A percentile compares a stretch with the other conserved stretches of the same genome.
Evolutionary conservation across 495 filamentous ascomycete genomes (phyloP).

Genomic region (Aspergillus carlsbadensis): DNA sequence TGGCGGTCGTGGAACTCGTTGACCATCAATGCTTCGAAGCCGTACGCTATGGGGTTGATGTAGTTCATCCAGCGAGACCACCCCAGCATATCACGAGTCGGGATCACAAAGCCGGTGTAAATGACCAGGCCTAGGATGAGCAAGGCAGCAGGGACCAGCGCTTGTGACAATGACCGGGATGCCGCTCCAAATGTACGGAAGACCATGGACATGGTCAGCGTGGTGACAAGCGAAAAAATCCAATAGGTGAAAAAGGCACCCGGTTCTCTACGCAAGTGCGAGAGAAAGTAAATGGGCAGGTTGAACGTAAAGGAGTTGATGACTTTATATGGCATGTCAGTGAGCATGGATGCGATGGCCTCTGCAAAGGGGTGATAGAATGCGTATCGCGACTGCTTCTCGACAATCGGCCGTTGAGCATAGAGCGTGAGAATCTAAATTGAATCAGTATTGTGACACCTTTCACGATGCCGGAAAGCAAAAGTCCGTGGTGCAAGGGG

Average conservation of each 20-base stretch:
- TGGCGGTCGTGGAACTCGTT: slow-evolving; percentile 60
- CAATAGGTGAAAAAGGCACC: slow-evolving; percentile 52
- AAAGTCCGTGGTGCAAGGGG: too few relatives aligned
- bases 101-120: slow-evolving; percentile 52
- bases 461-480: too few relatives aligned
- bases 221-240: slow-evolving; percentile 44
- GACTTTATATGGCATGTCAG: slow-evolving; percentile 53
- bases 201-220: slow-evolving; percentile 49
- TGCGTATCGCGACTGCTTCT: slow-evolving; percentile 57
- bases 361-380: slow-evolving; percentile 60
- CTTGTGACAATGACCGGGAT: slow-evolving; percentile 56
- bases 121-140: slow-evolving; percentile 49
- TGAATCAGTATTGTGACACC: too few relatives aligned
- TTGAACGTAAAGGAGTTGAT: slow-evolving; percentile 43
- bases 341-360: slow-evolving; percentile 51
- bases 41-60: slow-evolving; percentile 49
- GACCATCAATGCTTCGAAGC: slow-evolving; percentile 49
- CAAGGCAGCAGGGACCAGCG: slow-evolving; percentile 49
- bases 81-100: slow-evolving; percentile 47
- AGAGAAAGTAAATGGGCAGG: slow-evolving; percentile 53
- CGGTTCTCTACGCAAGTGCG: slow-evolving; percentile 36
- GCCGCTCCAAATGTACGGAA: slow-evolving; percentile 53
- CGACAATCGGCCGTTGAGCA: slow-evolving; percentile 56
- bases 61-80: slow-evolving; percentile 57
- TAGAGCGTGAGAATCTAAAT: slow-evolving; percentile 55